Evolutionary conservation across 768 basidiomycete genomes (phyloP).

Genomic region (Boletus bicolor): DNA sequence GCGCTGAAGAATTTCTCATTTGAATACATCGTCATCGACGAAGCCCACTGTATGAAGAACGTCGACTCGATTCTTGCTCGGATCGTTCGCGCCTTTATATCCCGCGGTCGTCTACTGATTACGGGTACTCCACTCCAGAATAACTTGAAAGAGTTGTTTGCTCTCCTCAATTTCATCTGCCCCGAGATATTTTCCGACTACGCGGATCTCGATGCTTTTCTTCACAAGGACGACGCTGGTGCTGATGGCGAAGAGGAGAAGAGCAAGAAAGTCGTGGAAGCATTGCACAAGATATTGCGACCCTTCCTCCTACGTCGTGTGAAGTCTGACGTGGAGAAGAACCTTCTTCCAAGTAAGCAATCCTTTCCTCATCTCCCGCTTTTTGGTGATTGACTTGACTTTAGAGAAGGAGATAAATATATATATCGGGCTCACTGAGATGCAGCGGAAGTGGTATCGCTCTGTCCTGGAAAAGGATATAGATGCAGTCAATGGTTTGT

Average conservation of each 20-base stretch:
- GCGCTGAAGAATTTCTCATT: conserved; percentile 92
- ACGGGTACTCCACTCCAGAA: conserved; percentile 98
- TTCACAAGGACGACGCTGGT: conserved; percentile 79
- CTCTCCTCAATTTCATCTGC: conserved; percentile 90
- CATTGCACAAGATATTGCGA: conserved; percentile 92
- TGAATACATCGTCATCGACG: conserved; percentile 97
- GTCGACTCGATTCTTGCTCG: conserved; percentile 94
- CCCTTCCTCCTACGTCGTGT: conserved; percentile 94
- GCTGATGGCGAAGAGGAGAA: conserved; percentile 73
- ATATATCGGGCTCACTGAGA: conserved; percentile 93
- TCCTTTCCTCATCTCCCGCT: not conserved
- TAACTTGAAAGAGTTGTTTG: conserved; percentile 93
- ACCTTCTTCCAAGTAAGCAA: conserved; percentile 76
- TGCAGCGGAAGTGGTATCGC: conserved; percentile 99
- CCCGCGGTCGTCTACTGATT: conserved; percentile 86
- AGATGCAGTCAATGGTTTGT: conserved; percentile 90
- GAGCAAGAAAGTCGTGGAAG: conserved; percentile 93
- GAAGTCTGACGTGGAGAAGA: conserved; percentile 97
- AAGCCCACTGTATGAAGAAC: conserved; percentile 99
- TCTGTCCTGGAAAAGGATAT: conserved; percentile 97
- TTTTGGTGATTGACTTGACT: not conserved
- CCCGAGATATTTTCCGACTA: conserved; percentile 95
- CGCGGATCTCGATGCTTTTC: conserved; percentile 87
- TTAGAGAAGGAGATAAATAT: conserved; percentile 98
- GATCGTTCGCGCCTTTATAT: conserved; percentile 88